A percentile compares a stretch with the other conserved stretches of the same genome.
These are phyloP conservation scores for Millerozyma miso DNA, from an alignment of 805 yeast genomes.

Conservation along the genomic window DNA sequence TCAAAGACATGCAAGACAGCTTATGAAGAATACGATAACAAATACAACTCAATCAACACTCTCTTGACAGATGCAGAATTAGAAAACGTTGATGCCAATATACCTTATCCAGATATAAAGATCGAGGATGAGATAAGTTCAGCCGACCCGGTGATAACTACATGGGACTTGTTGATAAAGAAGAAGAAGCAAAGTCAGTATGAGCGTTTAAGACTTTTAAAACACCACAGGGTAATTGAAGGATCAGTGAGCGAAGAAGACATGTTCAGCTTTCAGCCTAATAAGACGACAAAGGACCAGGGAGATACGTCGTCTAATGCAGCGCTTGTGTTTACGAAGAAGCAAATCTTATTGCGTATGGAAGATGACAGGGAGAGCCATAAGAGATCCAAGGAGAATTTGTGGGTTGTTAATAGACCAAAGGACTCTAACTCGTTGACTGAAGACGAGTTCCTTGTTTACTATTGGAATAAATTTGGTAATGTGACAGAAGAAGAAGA, in stretches of 20 bases:
- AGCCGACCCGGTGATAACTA: conserved; percentile 27
- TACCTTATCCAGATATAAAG: conserved; percentile 31
- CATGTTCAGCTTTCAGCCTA: conserved; percentile 23
- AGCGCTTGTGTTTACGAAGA: conserved; percentile 24
- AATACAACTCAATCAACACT: conserved; percentile 25
- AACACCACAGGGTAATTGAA: conserved; percentile 21
- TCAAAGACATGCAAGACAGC: conserved; percentile 33
- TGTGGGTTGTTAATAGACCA: conserved; percentile 65
- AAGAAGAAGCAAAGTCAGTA: conserved; percentile 50
- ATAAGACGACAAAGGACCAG: conserved; percentile 4
- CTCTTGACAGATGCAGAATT: conserved; percentile 35
- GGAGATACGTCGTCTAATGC: conserved; percentile 8
- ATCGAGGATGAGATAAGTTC: conserved; percentile 17
- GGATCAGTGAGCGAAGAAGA: conserved; percentile 23
- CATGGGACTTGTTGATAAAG: conserved; percentile 46
- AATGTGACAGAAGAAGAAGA: conserved; percentile 44
- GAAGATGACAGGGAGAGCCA: conserved; percentile 92
- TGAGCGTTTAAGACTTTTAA: conserved; percentile 41
- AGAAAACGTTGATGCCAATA: conserved; percentile 23
- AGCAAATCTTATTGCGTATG: conserved; percentile 71
- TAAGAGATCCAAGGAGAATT: conserved; percentile 74
- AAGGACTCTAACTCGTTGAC: conserved; percentile 29
- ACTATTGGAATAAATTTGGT: conserved; percentile 51
- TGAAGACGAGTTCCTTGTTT: conserved; percentile 32
- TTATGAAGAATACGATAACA: conserved; percentile 17